Base-by-base conservation (phyloP, 805 yeast species). In the Candida chilensis region DNA sequence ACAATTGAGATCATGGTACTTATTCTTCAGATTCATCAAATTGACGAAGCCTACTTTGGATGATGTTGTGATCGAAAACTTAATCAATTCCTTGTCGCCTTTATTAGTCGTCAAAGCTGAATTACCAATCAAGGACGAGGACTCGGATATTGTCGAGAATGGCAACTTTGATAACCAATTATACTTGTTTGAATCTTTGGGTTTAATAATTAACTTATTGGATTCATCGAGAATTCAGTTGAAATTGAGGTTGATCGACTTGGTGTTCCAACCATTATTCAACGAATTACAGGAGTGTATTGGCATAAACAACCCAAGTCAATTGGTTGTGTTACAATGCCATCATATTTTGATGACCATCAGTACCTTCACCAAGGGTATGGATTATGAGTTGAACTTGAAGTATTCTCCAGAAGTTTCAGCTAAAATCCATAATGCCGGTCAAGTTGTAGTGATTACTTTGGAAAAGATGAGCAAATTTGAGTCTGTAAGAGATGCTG, bases 321-420 rank as follows among this genome's bases (percentile, higher is more conserved):
- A 65, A 21, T 60, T 64, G 25, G 45, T 68, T 20, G 66, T 79
- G 2, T 54, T 84, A 27, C 92, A 85, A 48, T 79, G 86, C 3
- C 95, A 92, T 51, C 96, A 90, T 49, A 69, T 78, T 20, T 57
- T 92, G 29, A 74, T 85, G 75, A 88, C 96, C 0, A 73, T 90
- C 27, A 96, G 96, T 27, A 85, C 96, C 0, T 68, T 88, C 45
- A 80, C 87, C 3, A 74, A 92, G 48, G 97, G 97, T 4, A 75
- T 82, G 44, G 92, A 80, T 34, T 68, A 67, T 30, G 65, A 57
- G 25, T 45, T 46, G 22, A 57, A 49, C 32, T 50, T 43, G 17
- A 54, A 53, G 27, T 48, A 54, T 27, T 56, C 10, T 48, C 52
- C 32, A 62, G 56, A 34, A 45, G 54, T 27, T 27, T 17, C 38